Evolutionary conservation across 345 rosid species (phyloP).

Genomic region (Lumnitzera littorea): DNA sequence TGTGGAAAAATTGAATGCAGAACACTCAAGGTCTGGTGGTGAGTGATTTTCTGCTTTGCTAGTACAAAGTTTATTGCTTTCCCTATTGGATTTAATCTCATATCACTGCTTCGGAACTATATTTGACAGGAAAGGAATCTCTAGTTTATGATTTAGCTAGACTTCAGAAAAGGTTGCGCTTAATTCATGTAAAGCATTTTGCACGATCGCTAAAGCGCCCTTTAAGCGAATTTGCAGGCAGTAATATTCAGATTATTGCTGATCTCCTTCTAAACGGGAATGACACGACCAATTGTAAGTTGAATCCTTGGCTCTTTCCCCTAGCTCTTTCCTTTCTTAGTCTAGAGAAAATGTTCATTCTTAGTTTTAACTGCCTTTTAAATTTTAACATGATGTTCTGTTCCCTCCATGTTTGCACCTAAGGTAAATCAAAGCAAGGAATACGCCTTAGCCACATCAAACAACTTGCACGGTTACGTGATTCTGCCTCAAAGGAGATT

Average conservation of each 20-base stretch:
- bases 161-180: slow-evolving; percentile 44
- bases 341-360: neutral
- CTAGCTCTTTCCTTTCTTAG: neutral
- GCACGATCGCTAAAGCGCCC: slow-evolving; percentile 56
- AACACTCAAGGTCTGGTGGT: slow-evolving; percentile 32
- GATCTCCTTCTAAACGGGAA: slow-evolving; percentile 22
- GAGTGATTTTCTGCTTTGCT: slow-evolving; percentile 12
- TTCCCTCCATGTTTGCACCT: neutral
- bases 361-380: neutral
- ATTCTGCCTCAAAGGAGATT: slow-evolving; percentile 22
- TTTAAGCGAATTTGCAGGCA: slow-evolving; percentile 13
- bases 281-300: slow-evolving; percentile 45
- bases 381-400: neutral
- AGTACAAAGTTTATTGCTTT: neutral
- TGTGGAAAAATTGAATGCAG: slow-evolving; percentile 15
- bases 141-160: slow-evolving; percentile 39
- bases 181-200: slow-evolving; percentile 65
- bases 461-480: slow-evolving; percentile 49
- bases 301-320: neutral
- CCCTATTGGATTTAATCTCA: neutral
- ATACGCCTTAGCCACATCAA: slow-evolving; percentile 67
- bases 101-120: neutral
- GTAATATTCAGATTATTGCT: slow-evolving; percentile 17
- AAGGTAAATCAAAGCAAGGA: slow-evolving; percentile 53
- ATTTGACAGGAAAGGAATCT: slow-evolving; percentile 48